Evolutionary conservation across 2,329 filamentous ascomycete genomes (phyloP), one percentile per base, ranked within the genome.

Genomic region (Hymenoscyphus repandus): DNA sequence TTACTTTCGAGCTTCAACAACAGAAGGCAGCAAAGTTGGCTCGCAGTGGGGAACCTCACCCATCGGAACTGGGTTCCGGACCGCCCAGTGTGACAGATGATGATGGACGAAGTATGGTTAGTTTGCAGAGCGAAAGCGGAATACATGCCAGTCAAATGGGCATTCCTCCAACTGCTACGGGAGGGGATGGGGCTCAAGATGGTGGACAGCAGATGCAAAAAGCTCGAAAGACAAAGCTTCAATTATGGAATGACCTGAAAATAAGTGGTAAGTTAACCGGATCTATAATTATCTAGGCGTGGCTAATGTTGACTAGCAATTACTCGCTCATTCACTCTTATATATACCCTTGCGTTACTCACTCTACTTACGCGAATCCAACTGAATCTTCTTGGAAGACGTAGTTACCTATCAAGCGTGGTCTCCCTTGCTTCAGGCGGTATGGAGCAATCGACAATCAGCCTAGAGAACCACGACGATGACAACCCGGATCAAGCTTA

Each of bases 231-330:
- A 90, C 84, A 54, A 97, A 97, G 77, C 82, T 88, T 45, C 91
- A 97, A 72, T 75, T 99, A 40, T 99, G 93, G 93, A 91, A 95
- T 68, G 92, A 99, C 66, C 80, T 99, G 69, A 96, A 95, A 65
- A 96, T 97, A 60, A 90, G 86, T 71, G 91, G 90, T 95, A 72
- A 66, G 86, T 74, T 38, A 38, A 33, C 22, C 32, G 34, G 13
- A 46, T 27, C 7, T 45, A 55, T 62, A 50, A 64, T 48, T 22
- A n/a, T 46, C 22, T 17, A 12, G 43, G 10, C 9, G 38, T 27
- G 42, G 43, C 56, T 57, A 42, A 62, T 20, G 41, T 27, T 20
- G 13, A 63, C 40, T 60, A 93, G 91, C 93, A 7, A 87, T 97
- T 62, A 93, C 93, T 9, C 79, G 93, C 66, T 83, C 92, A 0